phyloP scores from a whole-genome alignment of 208 protist genomes.

The Trypanosoma conorhini region DNA sequence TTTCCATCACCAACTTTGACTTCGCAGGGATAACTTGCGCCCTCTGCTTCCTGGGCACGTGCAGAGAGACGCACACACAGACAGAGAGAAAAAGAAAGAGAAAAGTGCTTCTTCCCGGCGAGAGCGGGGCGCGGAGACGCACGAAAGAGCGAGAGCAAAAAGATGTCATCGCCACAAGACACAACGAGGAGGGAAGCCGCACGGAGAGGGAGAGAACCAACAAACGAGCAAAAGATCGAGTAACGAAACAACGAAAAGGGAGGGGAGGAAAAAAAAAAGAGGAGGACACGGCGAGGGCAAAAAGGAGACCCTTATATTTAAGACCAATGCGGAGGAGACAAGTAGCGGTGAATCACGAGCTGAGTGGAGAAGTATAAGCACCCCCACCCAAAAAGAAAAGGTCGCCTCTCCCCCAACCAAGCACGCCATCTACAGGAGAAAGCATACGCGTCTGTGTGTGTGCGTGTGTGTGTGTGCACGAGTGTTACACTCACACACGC shows the following conservation, averaged over 20 bases:
- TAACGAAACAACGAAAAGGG: not conserved
- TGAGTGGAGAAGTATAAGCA: not conserved
- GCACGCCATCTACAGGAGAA: not conserved
- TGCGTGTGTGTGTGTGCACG: slow-evolving; percentile 16
- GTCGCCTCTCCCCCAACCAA: not conserved
- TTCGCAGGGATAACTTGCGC: too few relatives aligned
- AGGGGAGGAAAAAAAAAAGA: not conserved
- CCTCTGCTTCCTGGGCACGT: not conserved
- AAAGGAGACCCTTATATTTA: not conserved
- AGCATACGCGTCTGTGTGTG: slow-evolving; percentile 19
- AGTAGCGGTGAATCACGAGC: not conserved
- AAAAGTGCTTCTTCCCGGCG: too few relatives aligned
- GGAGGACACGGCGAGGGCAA: not conserved
- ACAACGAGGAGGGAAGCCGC: too few relatives aligned
- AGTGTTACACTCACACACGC: slow-evolving; percentile 4
- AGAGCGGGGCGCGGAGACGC: too few relatives aligned
- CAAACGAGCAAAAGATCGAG: not conserved
- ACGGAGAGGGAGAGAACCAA: too few relatives aligned
- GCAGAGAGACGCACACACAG: not conserved
- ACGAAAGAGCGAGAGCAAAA: too few relatives aligned
- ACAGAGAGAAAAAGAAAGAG: too few relatives aligned
- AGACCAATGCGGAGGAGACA: not conserved
- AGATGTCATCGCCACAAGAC: too few relatives aligned
- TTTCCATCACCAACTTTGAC: too few relatives aligned
- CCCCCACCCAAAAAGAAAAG: not conserved